A percentile compares a stretch with the other conserved stretches of the same genome.
phyloP scores from a whole-genome alignment of 2,329 filamentous ascomycete species.

The Ilyonectria sp. region DNA sequence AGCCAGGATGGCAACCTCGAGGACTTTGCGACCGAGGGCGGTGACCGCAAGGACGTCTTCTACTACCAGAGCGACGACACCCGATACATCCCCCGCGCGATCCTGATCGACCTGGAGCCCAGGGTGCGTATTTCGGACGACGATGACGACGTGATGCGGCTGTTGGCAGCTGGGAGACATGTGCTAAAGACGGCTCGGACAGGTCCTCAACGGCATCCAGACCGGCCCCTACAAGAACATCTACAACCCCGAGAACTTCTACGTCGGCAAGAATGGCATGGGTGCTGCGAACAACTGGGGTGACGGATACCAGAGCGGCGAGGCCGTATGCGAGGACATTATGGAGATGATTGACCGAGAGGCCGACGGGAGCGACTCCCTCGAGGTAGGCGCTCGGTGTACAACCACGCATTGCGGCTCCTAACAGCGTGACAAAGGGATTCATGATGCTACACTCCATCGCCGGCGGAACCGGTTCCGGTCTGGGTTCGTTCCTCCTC shows the following conservation, averaged over 20 bases:
- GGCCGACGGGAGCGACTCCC: slow-evolving; percentile 96
- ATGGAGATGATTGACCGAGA: slow-evolving; percentile 99
- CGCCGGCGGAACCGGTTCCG: slow-evolving; percentile 95
- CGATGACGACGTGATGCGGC: background rate
- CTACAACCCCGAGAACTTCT: slow-evolving; percentile 99
- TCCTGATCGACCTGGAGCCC: slow-evolving; percentile 94
- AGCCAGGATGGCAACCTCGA: slow-evolving; percentile 97
- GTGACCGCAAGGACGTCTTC: slow-evolving; percentile 98
- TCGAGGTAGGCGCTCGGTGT: slow-evolving; percentile 71
- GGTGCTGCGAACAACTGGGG: slow-evolving; percentile 99
- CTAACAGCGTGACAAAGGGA: slow-evolving; percentile 67
- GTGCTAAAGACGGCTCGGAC: slow-evolving; percentile 33
- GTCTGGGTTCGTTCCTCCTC: slow-evolving; percentile 94
- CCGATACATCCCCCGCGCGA: slow-evolving; percentile 95
- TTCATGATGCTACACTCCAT: slow-evolving; percentile 99
- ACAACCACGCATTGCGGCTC: background rate
- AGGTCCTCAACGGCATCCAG: slow-evolving; percentile 93
- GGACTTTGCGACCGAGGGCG: slow-evolving; percentile 97
- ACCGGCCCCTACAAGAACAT: slow-evolving; percentile 97
- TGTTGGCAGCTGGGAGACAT: background rate
- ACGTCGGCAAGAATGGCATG: slow-evolving; percentile 92
- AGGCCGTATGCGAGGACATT: slow-evolving; percentile 93
- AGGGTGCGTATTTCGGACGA: slow-evolving; percentile 67
- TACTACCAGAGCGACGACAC: slow-evolving; percentile 99
- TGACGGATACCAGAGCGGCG: slow-evolving; percentile 93